Percentiles rank a stretch among this genome's conserved stretches.
phyloP scores from a whole-genome alignment of 2,329 filamentous ascomycete genomes.

The Colletotrichum sublineola region DNA sequence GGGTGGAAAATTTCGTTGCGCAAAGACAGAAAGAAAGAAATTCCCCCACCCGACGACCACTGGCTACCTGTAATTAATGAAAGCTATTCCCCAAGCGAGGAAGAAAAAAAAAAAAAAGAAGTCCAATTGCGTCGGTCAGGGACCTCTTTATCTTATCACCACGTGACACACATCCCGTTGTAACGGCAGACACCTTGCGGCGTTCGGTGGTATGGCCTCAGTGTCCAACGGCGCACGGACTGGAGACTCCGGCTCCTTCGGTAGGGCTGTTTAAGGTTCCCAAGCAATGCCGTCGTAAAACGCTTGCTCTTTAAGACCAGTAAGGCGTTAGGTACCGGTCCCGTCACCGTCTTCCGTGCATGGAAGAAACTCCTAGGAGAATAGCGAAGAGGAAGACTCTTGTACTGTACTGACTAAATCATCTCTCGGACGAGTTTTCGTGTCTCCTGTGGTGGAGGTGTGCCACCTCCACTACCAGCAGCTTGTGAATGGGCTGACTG shows the following conservation, averaged over 20 bases:
- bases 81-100: slow-evolving; percentile 13
- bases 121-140: slow-evolving; percentile 13
- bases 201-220: neutral
- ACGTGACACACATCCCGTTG: slow-evolving; percentile 17
- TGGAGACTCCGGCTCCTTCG: slow-evolving; percentile 18
- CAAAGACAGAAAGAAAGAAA: slow-evolving; percentile 22
- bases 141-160: slow-evolving; percentile 37
- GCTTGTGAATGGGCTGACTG: slow-evolving; percentile 8
- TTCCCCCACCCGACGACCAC: slow-evolving; percentile 5
- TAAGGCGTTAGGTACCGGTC: neutral
- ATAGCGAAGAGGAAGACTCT: neutral
- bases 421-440: slow-evolving; percentile 26
- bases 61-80: slow-evolving; percentile 3
- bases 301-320: neutral
- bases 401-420: slow-evolving; percentile 8
- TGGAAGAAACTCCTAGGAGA: neutral
- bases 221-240: slow-evolving; percentile 12
- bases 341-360: neutral
- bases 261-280: slow-evolving; percentile 30
- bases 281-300: neutral
- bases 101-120: slow-evolving; percentile 28
- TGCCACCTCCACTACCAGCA: slow-evolving; percentile 14
- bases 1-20: neutral
- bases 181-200: neutral
- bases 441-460: slow-evolving; percentile 30